A percentile compares a stretch with the other conserved stretches of the same genome.
Conservation (phyloP, 192 early-diverging fungal genomes). For the Entomortierella parvispora region DNA sequence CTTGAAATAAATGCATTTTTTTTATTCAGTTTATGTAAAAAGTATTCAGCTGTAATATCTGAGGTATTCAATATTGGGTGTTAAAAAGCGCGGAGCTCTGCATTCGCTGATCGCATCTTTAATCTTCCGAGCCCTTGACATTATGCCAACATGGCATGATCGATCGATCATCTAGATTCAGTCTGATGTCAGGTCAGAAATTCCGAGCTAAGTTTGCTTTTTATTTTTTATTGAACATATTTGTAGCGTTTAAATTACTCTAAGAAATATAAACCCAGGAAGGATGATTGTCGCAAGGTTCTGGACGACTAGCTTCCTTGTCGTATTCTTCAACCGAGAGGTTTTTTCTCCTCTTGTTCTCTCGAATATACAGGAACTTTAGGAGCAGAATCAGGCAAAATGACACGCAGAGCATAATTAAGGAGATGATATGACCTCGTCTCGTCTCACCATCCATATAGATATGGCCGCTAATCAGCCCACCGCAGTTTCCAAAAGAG, state of each 20-base stretch:
- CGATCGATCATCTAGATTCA: no score
- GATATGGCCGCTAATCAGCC: slow-evolving; percentile 73
- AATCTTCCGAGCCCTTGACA: no score
- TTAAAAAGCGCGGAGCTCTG: no score
- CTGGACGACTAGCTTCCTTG: slow-evolving; percentile 42
- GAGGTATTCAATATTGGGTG: no score
- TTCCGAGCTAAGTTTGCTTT: no score
- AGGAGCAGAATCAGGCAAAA: slow-evolving; percentile 58
- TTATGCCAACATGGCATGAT: no score
- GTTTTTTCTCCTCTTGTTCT: slow-evolving; percentile 65
- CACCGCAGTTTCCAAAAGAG: slow-evolving; percentile 75
- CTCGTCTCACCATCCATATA: slow-evolving; percentile 67
- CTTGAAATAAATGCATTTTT: slow-evolving; percentile 30
- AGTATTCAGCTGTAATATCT: neutral
- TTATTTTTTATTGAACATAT: neutral
- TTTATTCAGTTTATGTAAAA: slow-evolving; percentile 1
- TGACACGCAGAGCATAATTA: slow-evolving; percentile 58
- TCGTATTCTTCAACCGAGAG: slow-evolving; percentile 57
- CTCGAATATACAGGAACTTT: slow-evolving; percentile 62
- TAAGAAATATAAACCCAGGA: slow-evolving; percentile 10
- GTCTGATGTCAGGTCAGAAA: no score
- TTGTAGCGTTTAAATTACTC: neutral
- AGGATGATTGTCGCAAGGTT: slow-evolving; percentile 52
- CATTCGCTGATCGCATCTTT: no score
- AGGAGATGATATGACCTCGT: slow-evolving; percentile 55